Evolutionary conservation across 169 alveolate genomes (phyloP).

Genomic region (Miamiensis avidus): DNA sequence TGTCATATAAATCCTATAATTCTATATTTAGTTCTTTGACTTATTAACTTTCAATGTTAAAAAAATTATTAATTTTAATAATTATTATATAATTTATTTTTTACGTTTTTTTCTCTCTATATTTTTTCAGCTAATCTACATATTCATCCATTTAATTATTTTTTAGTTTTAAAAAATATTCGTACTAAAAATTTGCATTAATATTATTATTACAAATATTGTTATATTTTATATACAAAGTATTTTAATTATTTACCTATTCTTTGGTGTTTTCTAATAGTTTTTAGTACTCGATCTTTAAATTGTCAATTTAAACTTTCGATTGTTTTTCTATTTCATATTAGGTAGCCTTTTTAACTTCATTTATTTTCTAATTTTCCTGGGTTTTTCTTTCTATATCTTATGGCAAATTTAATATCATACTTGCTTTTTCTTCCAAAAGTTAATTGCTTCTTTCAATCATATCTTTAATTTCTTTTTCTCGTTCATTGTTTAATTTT

Average conservation of each 20-base stretch:
- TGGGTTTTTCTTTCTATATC: conserved; percentile 11
- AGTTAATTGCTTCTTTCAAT: conserved; percentile 16
- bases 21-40: conserved; percentile 15
- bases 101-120: conserved; percentile 42
- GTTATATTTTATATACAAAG: neutral
- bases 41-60: conserved; percentile 5
- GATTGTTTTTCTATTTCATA: conserved; percentile 39
- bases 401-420: conserved; percentile 40
- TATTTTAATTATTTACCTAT: neutral
- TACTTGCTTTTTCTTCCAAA: conserved; percentile 33
- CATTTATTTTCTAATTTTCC: conserved; percentile 29
- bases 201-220: neutral
- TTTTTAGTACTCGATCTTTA: conserved; percentile 25
- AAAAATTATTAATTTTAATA: no score
- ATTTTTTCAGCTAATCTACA: conserved; percentile 26
- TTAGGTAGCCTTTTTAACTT: conserved; percentile 27
- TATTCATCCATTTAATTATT: conserved; percentile 43
- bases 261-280: conserved; percentile 8
- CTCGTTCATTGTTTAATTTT: conserved; percentile 23
- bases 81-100: no score
- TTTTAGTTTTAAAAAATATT: conserved; percentile 25
- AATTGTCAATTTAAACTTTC: conserved; percentile 27
- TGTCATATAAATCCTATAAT: conserved; percentile 29
- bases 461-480: conserved; percentile 17
- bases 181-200: conserved; percentile 6